Evolutionary conservation across 345 rosid genomes (phyloP), one percentile per base, ranked within the genome.

Genomic region (Camelina laxa): DNA sequence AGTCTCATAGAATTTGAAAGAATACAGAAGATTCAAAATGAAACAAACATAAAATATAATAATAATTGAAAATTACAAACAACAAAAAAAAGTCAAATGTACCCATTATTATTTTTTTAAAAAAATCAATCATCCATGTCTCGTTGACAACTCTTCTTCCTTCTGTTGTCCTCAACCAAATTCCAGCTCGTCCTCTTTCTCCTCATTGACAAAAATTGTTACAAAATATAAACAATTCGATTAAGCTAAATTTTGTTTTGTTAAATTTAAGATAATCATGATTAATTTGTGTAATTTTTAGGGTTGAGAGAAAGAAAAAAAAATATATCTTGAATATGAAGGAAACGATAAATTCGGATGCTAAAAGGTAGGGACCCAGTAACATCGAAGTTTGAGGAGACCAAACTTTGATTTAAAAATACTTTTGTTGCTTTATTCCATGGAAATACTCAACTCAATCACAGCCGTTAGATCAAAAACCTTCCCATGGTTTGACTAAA

Each of bases 401-500:
- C 82, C 81, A 73, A 38, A 59, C 67, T 60, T 69, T 71, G 76
- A 79, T 81, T 33, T 33, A 6, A 5, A 3, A 33, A 31, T 5
- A 31, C n/a, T 5, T 33, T 33, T 27, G 30, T 33, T 80, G 76
- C 67, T 68, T 73, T 68, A 69, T 76, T 70, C 77, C 79, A 35
- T 64, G 30, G 81, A 77, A 77, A 75, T 16, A 6, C 68, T 81
- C 81, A 73, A 78, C 36, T 61, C 57, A 59, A 79, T 82, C 70
- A 41, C 63, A 45, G 51, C 86, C 90, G 86, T 86, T 59, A 33
- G 82, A 80, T 77, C 31, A 72, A 55, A 27, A 69, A 65, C 66
- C 44, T 7, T 38, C 69, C 59, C 47, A 33, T 33, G 35, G 69
- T 82, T 85, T 87, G 86, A 85, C 86, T 72, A 50, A 70, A 38